phyloP scores from a whole-genome alignment of 495 filamentous ascomycete species.

The Penicillium pulvis region DNA sequence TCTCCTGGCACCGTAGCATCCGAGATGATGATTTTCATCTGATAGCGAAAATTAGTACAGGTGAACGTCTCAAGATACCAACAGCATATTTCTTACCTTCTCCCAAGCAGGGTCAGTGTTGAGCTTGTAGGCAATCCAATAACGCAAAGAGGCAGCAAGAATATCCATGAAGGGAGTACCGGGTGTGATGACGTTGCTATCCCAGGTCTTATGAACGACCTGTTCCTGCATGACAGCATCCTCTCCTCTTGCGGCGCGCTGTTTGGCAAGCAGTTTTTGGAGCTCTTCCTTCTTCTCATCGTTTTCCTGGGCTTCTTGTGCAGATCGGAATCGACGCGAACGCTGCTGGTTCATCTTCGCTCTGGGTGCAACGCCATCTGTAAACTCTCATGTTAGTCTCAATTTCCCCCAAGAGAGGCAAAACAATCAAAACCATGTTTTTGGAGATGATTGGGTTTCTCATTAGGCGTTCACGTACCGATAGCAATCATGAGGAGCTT shows the following conservation, averaged over 20 bases:
- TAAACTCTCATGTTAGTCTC: constrained; percentile 8
- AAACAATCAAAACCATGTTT: no score
- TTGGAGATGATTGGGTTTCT: no score
- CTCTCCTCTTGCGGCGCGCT: constrained; percentile 59
- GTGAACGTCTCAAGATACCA: neutral
- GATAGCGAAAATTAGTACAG: constrained; percentile 24
- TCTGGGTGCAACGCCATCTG: constrained; percentile 90
- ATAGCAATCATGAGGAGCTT: constrained; percentile 98
- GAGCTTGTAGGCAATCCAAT: constrained; percentile 96
- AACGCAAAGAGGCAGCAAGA: constrained; percentile 85
- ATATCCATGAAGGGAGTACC: constrained; percentile 99
- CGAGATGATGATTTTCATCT: constrained; percentile 95
- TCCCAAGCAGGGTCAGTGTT: constrained; percentile 97
- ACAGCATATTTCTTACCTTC: constrained; percentile 52
- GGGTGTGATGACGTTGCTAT: constrained; percentile 95
- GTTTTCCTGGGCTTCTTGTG: constrained; percentile 91
- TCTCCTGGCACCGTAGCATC: constrained; percentile 97
- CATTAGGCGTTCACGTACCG: constrained; percentile 59
- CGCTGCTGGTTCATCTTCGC: constrained; percentile 99
- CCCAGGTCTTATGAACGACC: constrained; percentile 88
- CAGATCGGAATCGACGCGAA: constrained; percentile 86
- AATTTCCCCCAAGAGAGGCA: neutral
- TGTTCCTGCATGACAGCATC: constrained; percentile 63
- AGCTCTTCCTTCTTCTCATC: constrained; percentile 89
- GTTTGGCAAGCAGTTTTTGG: constrained; percentile 70